These are phyloP conservation scores for Aureobasidium sp. DNA, from an alignment of 2,329 filamentous ascomycete species.

Conservation along the genomic window DNA sequence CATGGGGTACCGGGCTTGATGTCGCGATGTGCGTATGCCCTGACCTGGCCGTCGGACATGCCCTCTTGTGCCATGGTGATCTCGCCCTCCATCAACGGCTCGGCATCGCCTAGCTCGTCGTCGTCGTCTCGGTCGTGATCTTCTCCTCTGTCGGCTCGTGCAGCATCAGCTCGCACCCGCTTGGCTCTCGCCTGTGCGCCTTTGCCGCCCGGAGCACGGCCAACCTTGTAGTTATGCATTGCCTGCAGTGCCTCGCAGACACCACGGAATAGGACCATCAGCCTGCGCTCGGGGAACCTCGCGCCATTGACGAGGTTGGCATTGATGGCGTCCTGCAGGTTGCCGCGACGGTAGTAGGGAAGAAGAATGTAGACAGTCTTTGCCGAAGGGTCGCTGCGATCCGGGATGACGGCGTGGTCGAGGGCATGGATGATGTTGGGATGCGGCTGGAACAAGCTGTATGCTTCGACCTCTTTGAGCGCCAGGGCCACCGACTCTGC, in stretches of 20 bases:
- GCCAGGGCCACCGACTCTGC: conserved; percentile 92
- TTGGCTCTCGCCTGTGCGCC: conserved; percentile 48
- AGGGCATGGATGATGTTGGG: conserved; percentile 80
- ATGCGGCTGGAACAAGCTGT: conserved; percentile 77
- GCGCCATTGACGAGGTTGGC: conserved; percentile 95
- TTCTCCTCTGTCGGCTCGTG: conserved; percentile 45
- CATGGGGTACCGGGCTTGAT: conserved; percentile 66
- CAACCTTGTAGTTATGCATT: conserved; percentile 83
- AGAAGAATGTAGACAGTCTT: conserved; percentile 97
- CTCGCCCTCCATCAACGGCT: conserved; percentile 77
- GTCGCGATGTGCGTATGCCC: conserved; percentile 89
- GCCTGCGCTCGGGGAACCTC: conserved; percentile 74
- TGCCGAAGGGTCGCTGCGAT: conserved; percentile 56
- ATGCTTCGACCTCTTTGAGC: conserved; percentile 95
- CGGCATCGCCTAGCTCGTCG: conserved; percentile 67
- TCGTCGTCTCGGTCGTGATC: conserved; percentile 41
- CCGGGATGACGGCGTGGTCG: conserved; percentile 74
- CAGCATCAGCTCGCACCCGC: conserved; percentile 49
- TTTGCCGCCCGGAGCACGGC: conserved; percentile 46
- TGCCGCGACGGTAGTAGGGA: conserved; percentile 90
- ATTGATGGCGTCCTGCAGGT: conserved; percentile 97
- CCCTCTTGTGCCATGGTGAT: conserved; percentile 61
- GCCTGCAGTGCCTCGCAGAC: conserved; percentile 80
- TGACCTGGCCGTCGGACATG: conserved; percentile 58
- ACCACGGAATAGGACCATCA: conserved; percentile 87